Evolutionary conservation across 352 stramenopile genomes (phyloP).

Genomic region (Thraustochytrium striatum): DNA sequence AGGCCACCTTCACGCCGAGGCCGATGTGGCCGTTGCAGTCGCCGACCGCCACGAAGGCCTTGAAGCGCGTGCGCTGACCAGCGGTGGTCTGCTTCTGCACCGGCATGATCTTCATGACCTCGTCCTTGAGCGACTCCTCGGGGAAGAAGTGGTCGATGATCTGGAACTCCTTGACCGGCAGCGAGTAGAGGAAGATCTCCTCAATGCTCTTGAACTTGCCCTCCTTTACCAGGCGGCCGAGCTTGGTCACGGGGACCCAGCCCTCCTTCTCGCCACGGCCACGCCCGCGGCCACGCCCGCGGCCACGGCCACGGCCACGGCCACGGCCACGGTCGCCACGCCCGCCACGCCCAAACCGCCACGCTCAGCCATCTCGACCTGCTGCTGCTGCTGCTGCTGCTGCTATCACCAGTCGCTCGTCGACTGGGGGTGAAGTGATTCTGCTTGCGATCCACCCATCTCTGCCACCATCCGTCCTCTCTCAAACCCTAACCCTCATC

Average conservation of each 20-base stretch:
- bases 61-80: slow-evolving; percentile 99
- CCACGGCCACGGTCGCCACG: slow-evolving; percentile 10
- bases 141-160: slow-evolving; percentile 99
- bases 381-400: no score
- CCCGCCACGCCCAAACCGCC: slow-evolving; percentile 18
- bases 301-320: slow-evolving; percentile 12
- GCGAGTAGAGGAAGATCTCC: slow-evolving; percentile 99
- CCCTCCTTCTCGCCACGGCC: slow-evolving; percentile 7
- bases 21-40: slow-evolving; percentile 98
- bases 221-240: slow-evolving; percentile 98
- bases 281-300: slow-evolving; percentile 11
- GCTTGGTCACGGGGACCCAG: slow-evolving; percentile 99
- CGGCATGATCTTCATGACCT: slow-evolving; percentile 99
- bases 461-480: no score
- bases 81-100: slow-evolving; percentile 99
- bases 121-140: slow-evolving; percentile 88
- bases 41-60: slow-evolving; percentile 98
- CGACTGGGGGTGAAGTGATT: no score
- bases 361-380: no score
- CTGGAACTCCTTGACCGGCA: slow-evolving; percentile 98
- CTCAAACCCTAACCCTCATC: no score
- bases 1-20: slow-evolving; percentile 97
- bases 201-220: slow-evolving; percentile 98
- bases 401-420: no score
- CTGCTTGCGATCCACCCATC: no score